A percentile compares a stretch with the other conserved stretches of the same genome.
Conservation (phyloP, 768 basidiomycete genomes). For the Rhizopogon vulgaris region DNA sequence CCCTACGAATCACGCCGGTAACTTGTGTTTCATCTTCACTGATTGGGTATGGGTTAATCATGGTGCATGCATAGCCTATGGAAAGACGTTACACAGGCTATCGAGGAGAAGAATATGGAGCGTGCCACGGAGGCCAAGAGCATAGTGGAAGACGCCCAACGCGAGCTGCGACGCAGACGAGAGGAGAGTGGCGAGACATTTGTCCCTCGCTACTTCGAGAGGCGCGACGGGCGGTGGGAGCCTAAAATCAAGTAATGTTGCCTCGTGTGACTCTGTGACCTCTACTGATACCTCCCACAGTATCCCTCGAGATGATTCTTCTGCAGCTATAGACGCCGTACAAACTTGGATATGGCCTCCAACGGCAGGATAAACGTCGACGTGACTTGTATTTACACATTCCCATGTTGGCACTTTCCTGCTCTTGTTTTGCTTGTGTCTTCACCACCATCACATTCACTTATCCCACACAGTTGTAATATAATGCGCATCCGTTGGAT, state of each 20-base stretch:
- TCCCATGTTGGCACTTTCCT: slow-evolving; percentile 1
- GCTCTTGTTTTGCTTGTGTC: not conserved
- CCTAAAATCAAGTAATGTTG: slow-evolving; percentile 67
- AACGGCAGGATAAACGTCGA: slow-evolving; percentile 7
- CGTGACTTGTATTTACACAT: not conserved
- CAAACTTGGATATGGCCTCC: slow-evolving; percentile 72
- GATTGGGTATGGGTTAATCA: not conserved
- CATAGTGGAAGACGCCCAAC: slow-evolving; percentile 85
- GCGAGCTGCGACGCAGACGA: slow-evolving; percentile 67
- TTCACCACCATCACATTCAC: slow-evolving; percentile 5
- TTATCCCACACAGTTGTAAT: slow-evolving; percentile 18
- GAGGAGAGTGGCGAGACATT: slow-evolving; percentile 70
- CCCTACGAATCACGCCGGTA: slow-evolving; percentile 84
- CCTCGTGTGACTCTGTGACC: not conserved
- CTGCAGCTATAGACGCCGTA: slow-evolving; percentile 58
- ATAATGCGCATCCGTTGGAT: slow-evolving; percentile 31
- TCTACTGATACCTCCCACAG: slow-evolving; percentile 32
- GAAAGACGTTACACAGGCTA: slow-evolving; percentile 79
- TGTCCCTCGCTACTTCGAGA: slow-evolving; percentile 77
- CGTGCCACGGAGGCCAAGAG: slow-evolving; percentile 88
- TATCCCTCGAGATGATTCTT: slow-evolving; percentile 57
- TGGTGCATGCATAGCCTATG: slow-evolving; percentile 51
- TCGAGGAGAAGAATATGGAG: slow-evolving; percentile 87
- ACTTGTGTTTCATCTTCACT: slow-evolving; percentile 14
- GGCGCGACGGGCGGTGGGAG: slow-evolving; percentile 71